Base-by-base conservation (phyloP, 2,329 filamentous ascomycete species). In the Pestalotiopsis sp. region DNA sequence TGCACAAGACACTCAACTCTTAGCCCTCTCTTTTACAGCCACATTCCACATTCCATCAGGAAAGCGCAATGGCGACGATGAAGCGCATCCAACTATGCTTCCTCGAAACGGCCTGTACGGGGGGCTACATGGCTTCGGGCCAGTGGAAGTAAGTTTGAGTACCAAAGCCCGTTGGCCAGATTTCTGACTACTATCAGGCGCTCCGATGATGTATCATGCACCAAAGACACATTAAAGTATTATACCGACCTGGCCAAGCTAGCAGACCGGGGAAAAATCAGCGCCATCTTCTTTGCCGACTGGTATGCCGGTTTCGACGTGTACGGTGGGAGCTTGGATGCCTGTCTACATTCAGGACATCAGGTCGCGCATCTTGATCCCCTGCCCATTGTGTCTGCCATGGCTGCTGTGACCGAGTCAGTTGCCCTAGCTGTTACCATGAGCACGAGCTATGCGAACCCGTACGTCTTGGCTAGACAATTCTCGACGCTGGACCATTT, bases 371-470 rank as follows among this genome's bases (percentile, higher is more conserved):
- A 69, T n/a, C 48, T 67, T 17, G 66, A 66, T 22, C 62, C 65
- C 10, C 30, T 59, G 22, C 61, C 61, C 38, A 64, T 64, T 24
- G 88, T 90, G 59, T 85, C 83, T 2, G 88, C 88, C 24, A 91
- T 90, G 88, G 88, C 88, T 0, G 86, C 88, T 0, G 88, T 88
- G 30, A 90, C 88, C 0, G 89, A 88, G 75, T 87, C 87, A 56
- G 78, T 91, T 1, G 80, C 82, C 0, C 90, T 90, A 70, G 88
- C 83, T 0, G 86, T 91, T 68, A 90, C 88, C 0, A 84, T 86
- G 0, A 87, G 85, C 0, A 89, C 88, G 1, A 86, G 85, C 0
- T 90, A 88, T 66, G 87, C 89, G 68, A 84, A 85, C 0, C 88
- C 88, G 0, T 90, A 88, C 67, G 75, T 89, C 2, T 77, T 90